Evolutionary conservation across 441 rosid genomes (phyloP).

Genomic region (Bruguiera hainesii): DNA sequence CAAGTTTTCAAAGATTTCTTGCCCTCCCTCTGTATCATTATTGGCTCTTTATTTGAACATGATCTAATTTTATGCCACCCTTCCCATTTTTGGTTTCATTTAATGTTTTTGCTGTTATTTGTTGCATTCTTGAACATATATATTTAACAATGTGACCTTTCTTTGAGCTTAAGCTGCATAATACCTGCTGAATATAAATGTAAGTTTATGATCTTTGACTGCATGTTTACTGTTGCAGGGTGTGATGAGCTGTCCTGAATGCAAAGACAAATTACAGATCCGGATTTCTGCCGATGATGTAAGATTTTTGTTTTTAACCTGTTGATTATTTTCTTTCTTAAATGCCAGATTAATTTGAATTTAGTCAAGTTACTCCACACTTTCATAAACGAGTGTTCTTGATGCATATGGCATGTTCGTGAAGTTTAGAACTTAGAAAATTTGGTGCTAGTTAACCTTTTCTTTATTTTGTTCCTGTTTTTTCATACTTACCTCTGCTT

Average conservation of each 20-base stretch:
- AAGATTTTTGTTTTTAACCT: slow-evolving; percentile 27
- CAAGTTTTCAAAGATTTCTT: slow-evolving; percentile 2
- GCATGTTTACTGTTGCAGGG: slow-evolving; percentile 49
- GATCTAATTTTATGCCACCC: no score
- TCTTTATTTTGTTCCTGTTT: background rate
- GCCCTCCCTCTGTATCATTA: slow-evolving; percentile 10
- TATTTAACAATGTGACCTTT: background rate
- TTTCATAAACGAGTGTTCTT: background rate
- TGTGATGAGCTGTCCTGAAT: slow-evolving; percentile 88
- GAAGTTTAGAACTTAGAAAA: background rate
- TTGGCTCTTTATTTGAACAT: background rate
- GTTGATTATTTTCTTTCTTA: background rate
- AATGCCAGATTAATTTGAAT: background rate
- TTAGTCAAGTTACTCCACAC: background rate
- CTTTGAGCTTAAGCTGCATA: slow-evolving; percentile 7
- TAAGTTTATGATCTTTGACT: slow-evolving; percentile 17
- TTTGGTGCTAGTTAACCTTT: background rate
- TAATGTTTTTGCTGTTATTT: slow-evolving; percentile 2
- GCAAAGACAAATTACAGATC: slow-evolving; percentile 81
- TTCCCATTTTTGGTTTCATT: background rate
- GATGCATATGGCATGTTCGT: background rate
- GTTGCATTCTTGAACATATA: background rate
- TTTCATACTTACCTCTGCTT: no score
- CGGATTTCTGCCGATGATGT: slow-evolving; percentile 95
- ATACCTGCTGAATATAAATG: slow-evolving; percentile 13